Percentiles rank a stretch among this genome's conserved stretches.
phyloP scores from a whole-genome alignment of 768 basidiomycete genomes.

The Lactarius trivialis region DNA sequence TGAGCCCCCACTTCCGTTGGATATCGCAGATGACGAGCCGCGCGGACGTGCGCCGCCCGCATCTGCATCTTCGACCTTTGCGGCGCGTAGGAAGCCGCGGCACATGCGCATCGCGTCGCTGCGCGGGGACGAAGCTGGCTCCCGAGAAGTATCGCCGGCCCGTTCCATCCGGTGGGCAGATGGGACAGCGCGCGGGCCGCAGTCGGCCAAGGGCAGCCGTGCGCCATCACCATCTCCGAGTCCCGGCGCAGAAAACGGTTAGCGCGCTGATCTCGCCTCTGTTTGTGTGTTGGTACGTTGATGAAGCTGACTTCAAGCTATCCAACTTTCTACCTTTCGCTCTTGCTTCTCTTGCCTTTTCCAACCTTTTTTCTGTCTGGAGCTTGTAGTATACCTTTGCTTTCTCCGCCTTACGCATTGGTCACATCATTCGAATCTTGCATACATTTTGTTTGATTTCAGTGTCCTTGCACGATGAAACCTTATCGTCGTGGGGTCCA shows the following conservation, averaged over 20 bases:
- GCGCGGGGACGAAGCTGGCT: conserved; percentile 24
- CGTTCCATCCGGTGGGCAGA: conserved; percentile 47
- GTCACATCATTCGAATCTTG: not conserved
- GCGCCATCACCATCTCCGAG: conserved; percentile 13
- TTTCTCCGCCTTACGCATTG: not conserved
- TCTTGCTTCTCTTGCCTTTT: not conserved
- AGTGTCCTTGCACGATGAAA: not conserved
- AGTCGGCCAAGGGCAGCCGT: conserved; percentile 14
- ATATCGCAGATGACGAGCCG: conserved; percentile 17
- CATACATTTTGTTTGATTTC: not conserved
- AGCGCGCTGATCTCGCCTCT: not conserved
- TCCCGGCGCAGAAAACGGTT: not conserved
- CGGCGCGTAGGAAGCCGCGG: conserved; percentile 20
- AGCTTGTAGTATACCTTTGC: too few relatives aligned
- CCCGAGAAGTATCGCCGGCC: conserved; percentile 39
- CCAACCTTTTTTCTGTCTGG: too few relatives aligned
- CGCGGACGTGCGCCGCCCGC: conserved; percentile 22
- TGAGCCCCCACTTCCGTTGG: not conserved
- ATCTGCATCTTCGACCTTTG: conserved; percentile 13
- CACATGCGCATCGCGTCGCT: conserved; percentile 31
- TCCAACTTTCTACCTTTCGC: not conserved
- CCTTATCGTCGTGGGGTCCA: not conserved
- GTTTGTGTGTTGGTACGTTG: not conserved
- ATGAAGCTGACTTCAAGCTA: not conserved
- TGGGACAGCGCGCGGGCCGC: conserved; percentile 20